Evolutionary conservation across 345 rosid genomes (phyloP).

Genomic region (Aquilaria yunnanensis): DNA sequence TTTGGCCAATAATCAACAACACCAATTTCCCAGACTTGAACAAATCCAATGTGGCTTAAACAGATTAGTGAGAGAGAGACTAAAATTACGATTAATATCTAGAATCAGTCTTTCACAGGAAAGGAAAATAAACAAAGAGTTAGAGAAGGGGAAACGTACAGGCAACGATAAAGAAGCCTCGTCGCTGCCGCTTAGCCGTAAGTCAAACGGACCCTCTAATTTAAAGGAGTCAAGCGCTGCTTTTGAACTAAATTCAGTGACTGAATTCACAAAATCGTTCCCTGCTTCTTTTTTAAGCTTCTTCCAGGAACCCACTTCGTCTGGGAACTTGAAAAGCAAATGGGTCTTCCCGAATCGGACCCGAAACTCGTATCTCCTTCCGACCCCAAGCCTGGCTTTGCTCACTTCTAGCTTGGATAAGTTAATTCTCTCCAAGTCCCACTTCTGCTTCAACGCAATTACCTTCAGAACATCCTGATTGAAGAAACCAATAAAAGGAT

Average conservation of each 20-base stretch:
- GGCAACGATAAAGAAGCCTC: slow-evolving; percentile 46
- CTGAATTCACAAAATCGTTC: slow-evolving; percentile 29
- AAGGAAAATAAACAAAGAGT: too few relatives aligned
- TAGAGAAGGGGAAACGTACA: slow-evolving; percentile 21
- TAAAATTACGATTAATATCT: too few relatives aligned
- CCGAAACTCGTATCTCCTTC: slow-evolving; percentile 53
- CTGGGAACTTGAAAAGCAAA: slow-evolving; percentile 44
- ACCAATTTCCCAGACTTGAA: too few relatives aligned
- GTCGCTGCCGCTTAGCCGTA: slow-evolving; percentile 33
- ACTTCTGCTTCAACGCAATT: slow-evolving; percentile 45
- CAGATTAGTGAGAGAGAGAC: neutral
- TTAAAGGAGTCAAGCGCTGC: slow-evolving; percentile 40
- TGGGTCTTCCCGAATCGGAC: slow-evolving; percentile 52
- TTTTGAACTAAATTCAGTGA: slow-evolving; percentile 26
- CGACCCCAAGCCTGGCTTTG: slow-evolving; percentile 38
- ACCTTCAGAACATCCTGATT: slow-evolving; percentile 61
- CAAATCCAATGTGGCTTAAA: neutral
- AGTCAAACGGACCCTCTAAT: slow-evolving; percentile 63
- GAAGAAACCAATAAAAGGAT: neutral
- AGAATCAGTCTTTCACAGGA: too few relatives aligned
- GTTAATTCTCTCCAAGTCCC: slow-evolving; percentile 41
- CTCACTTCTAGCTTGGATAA: slow-evolving; percentile 35
- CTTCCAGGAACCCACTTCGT: slow-evolving; percentile 46
- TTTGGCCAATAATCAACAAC: too few relatives aligned
- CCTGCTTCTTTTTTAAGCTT: slow-evolving; percentile 18